Base-by-base conservation (phyloP, 495 filamentous ascomycete species). In the Penicillium maclennaniae region DNA sequence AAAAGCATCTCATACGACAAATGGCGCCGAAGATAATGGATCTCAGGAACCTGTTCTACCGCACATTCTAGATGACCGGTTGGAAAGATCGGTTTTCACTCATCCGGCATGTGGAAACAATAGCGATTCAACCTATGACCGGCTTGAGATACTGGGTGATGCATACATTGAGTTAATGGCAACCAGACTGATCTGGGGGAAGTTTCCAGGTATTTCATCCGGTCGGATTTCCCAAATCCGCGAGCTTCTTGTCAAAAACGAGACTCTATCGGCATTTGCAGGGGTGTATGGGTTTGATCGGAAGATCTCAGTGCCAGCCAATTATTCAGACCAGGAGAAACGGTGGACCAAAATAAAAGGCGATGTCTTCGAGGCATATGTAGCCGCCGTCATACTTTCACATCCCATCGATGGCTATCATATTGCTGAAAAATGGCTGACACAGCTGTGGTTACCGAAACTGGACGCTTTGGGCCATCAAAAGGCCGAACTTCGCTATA, bases 341-440 rank as follows among this genome's bases (percentile, higher is more conserved):
- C 78, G 78, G 53, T 76, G 78, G 55, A 78, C 73, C 26, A 96
- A 96, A 65, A 81, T 85, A 16, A 71, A 84, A 43, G 91, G 83
- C 8, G 91, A 96, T 67, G 79, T 96, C 8, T 92, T 96, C 62
- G 91, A 96, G 68, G 86, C 91, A 2, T 95, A 92, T 65, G 80
- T 91, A 9, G 91, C 88, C 17, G 91, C 87, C 12, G 65, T 89
- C 21, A 78, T 95, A 41, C 68, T 90, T 8, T 83, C 83, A 12
- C 77, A 87, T 60, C 70, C 81, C 0, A 66, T 61, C 10, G 59
- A 80, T 39, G 90, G 90, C 7, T 78, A 87, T 45, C 53, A 62
- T 45, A 73, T 72, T 15, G 85, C 75, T 7, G 76, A 85, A 47
- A 56, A 76, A 21, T 96, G 89, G 89, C 64, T 96, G 43, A 80